Percentiles rank a stretch among this genome's conserved stretches.
These are phyloP conservation scores for Aspergillus sp. DNA, from an alignment of 2,329 filamentous ascomycete genomes.

Conservation along the genomic window DNA sequence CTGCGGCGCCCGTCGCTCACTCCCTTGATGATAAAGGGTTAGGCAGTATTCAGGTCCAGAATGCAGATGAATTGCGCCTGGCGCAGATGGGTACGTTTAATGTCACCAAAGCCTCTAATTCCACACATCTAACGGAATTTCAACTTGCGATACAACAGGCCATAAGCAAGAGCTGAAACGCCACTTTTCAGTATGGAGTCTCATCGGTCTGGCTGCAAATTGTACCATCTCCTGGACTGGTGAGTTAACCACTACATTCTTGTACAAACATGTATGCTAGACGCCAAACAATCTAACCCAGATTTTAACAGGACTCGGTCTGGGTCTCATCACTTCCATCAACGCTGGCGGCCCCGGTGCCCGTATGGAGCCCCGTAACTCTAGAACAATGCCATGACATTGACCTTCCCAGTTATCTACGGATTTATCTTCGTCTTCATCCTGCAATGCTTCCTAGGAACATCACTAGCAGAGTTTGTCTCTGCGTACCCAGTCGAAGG, in stretches of 20 bases:
- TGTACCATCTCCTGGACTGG: constrained; percentile 56
- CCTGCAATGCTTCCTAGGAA: constrained; percentile 50
- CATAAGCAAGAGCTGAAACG: constrained; percentile 53
- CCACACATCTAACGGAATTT: not conserved
- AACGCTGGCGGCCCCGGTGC: constrained; percentile 52
- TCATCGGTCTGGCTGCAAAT: constrained; percentile 53
- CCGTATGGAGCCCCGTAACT: constrained; percentile 18
- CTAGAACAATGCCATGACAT: not conserved
- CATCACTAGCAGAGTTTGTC: constrained; percentile 52
- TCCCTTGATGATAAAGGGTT: not conserved
- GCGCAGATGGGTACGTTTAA: constrained; percentile 46
- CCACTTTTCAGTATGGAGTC: constrained; percentile 51
- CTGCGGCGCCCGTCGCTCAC: constrained; percentile 1
- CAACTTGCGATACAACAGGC: constrained; percentile 31
- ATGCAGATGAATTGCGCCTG: constrained; percentile 46
- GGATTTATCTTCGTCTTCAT: constrained; percentile 53
- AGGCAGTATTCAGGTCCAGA: constrained; percentile 24
- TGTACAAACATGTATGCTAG: too few relatives aligned
- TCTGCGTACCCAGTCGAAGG: constrained; percentile 53
- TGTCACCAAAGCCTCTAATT: not conserved
- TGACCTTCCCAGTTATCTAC: constrained; percentile 47
- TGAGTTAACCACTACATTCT: not conserved
- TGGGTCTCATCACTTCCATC: constrained; percentile 51
- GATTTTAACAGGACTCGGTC: constrained; percentile 35
- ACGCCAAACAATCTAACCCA: not conserved